Evolutionary conservation across 257 asterid genomes (phyloP).

Genomic region (Cruciata laevipes): DNA sequence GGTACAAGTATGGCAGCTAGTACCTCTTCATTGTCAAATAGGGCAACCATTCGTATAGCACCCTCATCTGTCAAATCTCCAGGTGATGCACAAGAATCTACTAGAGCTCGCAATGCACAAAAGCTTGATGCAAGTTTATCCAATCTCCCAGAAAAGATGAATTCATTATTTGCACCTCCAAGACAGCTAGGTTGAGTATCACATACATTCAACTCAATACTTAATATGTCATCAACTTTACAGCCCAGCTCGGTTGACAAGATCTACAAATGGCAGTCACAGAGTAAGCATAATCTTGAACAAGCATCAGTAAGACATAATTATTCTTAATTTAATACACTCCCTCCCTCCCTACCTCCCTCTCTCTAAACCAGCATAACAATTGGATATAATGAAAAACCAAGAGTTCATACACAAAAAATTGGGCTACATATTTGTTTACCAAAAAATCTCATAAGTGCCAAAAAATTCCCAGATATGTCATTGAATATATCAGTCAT

Average conservation of each 20-base stretch:
- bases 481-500: not conserved
- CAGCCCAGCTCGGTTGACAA: slow-evolving; percentile 87
- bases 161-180: slow-evolving; percentile 94
- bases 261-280: slow-evolving; percentile 41
- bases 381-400: not conserved
- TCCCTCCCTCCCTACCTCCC: too few species aligned
- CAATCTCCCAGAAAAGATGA: slow-evolving; percentile 96
- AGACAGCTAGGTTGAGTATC: slow-evolving; percentile 99
- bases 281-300: not conserved
- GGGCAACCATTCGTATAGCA: slow-evolving; percentile 83
- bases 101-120: slow-evolving; percentile 92
- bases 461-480: too few species aligned
- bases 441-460: too few species aligned
- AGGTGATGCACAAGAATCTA: slow-evolving; percentile 69
- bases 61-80: slow-evolving; percentile 66
- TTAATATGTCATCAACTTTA: slow-evolving; percentile 68
- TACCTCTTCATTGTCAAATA: slow-evolving; percentile 98
- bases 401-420: slow-evolving; percentile 1
- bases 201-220: slow-evolving; percentile 82
- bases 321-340: not conserved
- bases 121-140: slow-evolving; percentile 97
- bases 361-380: not conserved
- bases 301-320: not conserved
- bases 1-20: slow-evolving; percentile 13
- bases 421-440: too few species aligned